Base-by-base conservation (phyloP, 2,329 filamentous ascomycete genomes). In the Botrytis cinerea region DNA sequence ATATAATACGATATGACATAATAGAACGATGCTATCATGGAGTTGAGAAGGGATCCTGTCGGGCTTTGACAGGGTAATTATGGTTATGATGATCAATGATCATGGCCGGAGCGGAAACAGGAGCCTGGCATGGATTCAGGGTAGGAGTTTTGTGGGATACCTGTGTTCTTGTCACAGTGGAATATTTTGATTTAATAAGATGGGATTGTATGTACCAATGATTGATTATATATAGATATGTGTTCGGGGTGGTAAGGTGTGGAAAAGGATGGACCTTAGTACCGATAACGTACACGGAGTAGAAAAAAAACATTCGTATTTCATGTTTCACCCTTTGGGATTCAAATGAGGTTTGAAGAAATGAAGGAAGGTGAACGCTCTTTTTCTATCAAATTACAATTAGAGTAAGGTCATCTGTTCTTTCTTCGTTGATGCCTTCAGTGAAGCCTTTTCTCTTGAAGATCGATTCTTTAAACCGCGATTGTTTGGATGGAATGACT, bases 111-210 rank as follows among this genome's bases (percentile, higher is more conserved):
- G 64, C 46, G 64, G 25, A 12, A 54, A 67, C 32, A 40, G 64
- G 35, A 54, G 51, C 48, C 48, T 51, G 48, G 45, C 32, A 25
- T 67, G 63, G n/a, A 40, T 54, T 54, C 46, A 54, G 46, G 46
- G 35, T 54, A 14, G 64, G 64, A 68, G 64, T 68, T 68, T 32
- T 68, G 10, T 45, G 40, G 64, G 35, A 38, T 68, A 20, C 22
- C 22, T 40, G 22, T 40, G 22, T 62, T 40, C 20, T 61, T 40
- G 12, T 25, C 35, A 61, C 35, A 61, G 22, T 18, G 22, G 22
- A 18, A n/a, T 40, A 40, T 62, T 62, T 40, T 62, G 35, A 40
- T 38, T 25, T 25, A 40, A n/a, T 40, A 22, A 62, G 38, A 62
- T 62, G 60, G 25, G 14, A 16, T n/a, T 40, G 60, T 38, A 18